Conservation (phyloP, 805 yeast genomes). For the Brettanomyces custersianus region DNA sequence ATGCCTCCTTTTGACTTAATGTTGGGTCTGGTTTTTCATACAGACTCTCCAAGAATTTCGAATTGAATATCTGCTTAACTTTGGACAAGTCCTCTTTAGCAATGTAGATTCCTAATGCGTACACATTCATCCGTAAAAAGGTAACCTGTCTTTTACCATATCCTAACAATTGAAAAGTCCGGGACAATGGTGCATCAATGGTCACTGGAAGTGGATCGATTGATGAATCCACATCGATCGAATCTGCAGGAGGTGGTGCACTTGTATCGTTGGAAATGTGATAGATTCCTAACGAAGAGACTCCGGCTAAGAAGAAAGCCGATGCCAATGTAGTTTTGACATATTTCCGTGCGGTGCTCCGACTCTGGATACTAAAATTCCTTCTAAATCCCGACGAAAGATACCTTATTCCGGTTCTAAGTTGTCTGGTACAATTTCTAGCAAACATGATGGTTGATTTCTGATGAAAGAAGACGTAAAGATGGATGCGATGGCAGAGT, state of each 20-base stretch:
- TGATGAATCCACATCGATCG: slow-evolving; percentile 17
- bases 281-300: no score
- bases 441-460: no score
- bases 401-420: no score
- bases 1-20: slow-evolving; percentile 29
- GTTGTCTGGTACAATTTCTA: no score
- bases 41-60: slow-evolving; percentile 29
- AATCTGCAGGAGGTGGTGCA: slow-evolving; percentile 2
- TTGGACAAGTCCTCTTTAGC: slow-evolving; percentile 46
- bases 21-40: slow-evolving; percentile 12
- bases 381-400: no score
- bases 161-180: slow-evolving; percentile 53
- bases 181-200: slow-evolving; percentile 10
- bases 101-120: slow-evolving; percentile 77
- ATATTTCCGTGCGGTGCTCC: no score
- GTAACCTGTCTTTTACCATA: slow-evolving; percentile 80
- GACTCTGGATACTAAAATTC: no score
- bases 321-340: no score
- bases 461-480: no score
- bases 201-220: slow-evolving; percentile 22
- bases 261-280: slow-evolving; percentile 10
- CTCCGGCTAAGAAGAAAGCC: no score
- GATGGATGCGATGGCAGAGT: no score
- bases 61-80: slow-evolving; percentile 32
- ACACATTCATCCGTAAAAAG: slow-evolving; percentile 72